A percentile compares a stretch with the other conserved stretches of the same genome.
Evolutionary conservation across 805 yeast species (phyloP).

Genomic region (Suhomyces sp.): DNA sequence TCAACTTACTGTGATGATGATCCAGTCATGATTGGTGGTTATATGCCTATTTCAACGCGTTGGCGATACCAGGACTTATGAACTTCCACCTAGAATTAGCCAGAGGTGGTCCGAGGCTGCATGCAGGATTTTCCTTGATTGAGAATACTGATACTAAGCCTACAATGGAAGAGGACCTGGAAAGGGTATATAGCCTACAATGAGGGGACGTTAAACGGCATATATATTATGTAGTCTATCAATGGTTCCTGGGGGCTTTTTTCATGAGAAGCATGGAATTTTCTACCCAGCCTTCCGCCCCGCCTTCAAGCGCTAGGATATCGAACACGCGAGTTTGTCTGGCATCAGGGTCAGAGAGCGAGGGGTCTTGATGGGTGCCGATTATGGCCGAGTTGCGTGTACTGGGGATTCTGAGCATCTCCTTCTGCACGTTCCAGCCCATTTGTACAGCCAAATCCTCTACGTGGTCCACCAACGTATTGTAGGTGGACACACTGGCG

Average conservation of each 20-base stretch:
- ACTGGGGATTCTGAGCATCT: slow-evolving; percentile 88
- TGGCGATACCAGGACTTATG: not conserved
- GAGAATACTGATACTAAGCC: not conserved
- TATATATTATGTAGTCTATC: not conserved
- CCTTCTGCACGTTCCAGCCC: slow-evolving; percentile 86
- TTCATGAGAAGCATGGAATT: slow-evolving; percentile 70
- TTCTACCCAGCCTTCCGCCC: slow-evolving; percentile 88
- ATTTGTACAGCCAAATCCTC: slow-evolving; percentile 60
- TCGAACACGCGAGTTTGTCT: slow-evolving; percentile 49
- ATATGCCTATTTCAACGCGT: not conserved
- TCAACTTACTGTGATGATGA: slow-evolving; percentile 44
- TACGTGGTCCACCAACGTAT: slow-evolving; percentile 82
- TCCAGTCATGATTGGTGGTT: slow-evolving; percentile 29
- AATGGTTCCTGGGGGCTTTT: slow-evolving; percentile 72
- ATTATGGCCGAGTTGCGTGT: slow-evolving; percentile 90
- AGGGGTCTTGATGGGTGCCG: slow-evolving; percentile 46
- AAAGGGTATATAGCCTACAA: not conserved
- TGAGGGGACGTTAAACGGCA: not conserved
- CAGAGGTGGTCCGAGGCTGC: not conserved
- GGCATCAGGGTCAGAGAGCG: slow-evolving; percentile 26
- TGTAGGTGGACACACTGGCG: slow-evolving; percentile 58
- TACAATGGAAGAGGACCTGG: not conserved
- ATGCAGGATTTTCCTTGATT: slow-evolving; percentile 1
- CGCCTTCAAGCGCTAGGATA: slow-evolving; percentile 73
- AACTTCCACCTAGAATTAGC: not conserved